Evolutionary conservation across 2,329 filamentous ascomycete species (phyloP).

Genomic region (Whalleya microplaca): DNA sequence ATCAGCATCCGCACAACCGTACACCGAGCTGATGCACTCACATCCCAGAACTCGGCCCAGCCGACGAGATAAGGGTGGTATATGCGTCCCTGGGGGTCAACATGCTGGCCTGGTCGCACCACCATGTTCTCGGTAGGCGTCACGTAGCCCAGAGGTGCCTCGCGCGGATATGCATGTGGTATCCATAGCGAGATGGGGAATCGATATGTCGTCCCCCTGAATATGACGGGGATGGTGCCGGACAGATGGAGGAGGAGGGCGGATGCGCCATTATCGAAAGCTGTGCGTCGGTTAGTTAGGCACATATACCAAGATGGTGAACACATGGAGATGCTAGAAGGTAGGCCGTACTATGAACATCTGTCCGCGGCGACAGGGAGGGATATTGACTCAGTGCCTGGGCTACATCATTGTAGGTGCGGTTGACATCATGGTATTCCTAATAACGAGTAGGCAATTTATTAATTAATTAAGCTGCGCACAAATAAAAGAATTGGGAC

Average conservation of each 20-base stretch:
- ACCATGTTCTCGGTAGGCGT: slow-evolving; percentile 87
- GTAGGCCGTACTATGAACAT: slow-evolving; percentile 80
- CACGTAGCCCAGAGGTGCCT: slow-evolving; percentile 86
- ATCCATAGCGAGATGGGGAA: slow-evolving; percentile 95
- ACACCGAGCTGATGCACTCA: slow-evolving; percentile 50
- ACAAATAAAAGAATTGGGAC: background rate
- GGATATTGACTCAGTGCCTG: slow-evolving; percentile 79
- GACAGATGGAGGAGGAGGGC: slow-evolving; percentile 84
- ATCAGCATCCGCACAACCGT: slow-evolving; percentile 21
- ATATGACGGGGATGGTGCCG: slow-evolving; percentile 88
- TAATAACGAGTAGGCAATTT: slow-evolving; percentile 44
- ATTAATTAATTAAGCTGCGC: background rate
- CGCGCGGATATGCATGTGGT: slow-evolving; percentile 84
- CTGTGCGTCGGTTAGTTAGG: slow-evolving; percentile 54
- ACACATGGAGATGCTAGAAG: slow-evolving; percentile 7
- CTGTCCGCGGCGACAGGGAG: slow-evolving; percentile 81
- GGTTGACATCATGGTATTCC: slow-evolving; percentile 93
- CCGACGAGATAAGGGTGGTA: slow-evolving; percentile 95
- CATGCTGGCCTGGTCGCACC: slow-evolving; percentile 90
- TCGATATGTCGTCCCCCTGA: slow-evolving; percentile 85
- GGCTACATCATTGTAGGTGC: slow-evolving; percentile 89
- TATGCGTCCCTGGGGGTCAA: slow-evolving; percentile 88
- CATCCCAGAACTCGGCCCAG: slow-evolving; percentile 90
- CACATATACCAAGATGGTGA: slow-evolving; percentile 5
- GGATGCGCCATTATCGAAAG: slow-evolving; percentile 85